Percentiles rank a stretch among this genome's conserved stretches.
phyloP scores from a whole-genome alignment of 2,329 filamentous ascomycete species.

The Arachnopeziza araneosa region DNA sequence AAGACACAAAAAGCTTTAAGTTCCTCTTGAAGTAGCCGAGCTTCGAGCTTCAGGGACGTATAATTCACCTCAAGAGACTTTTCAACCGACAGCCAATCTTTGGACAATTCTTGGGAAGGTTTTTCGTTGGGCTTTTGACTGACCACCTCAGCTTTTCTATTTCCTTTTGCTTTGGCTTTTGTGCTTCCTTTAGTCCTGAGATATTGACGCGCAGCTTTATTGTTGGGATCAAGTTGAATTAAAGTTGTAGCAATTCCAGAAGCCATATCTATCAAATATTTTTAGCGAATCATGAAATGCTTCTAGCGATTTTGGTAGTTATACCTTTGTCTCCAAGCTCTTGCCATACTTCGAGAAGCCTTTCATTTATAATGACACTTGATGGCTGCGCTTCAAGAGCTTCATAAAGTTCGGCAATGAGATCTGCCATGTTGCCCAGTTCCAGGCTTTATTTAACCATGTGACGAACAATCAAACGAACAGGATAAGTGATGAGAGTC shows the following conservation, averaged over 20 bases:
- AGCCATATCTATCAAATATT: neutral
- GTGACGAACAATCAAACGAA: too few species aligned
- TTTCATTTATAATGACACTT: constrained; percentile 3
- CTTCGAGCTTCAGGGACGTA: constrained; percentile 1
- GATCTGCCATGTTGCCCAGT: neutral
- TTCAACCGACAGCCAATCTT: neutral
- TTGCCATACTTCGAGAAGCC: constrained; percentile 1
- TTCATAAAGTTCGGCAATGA: constrained; percentile 1
- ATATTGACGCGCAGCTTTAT: neutral
- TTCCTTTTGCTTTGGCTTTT: too few species aligned
- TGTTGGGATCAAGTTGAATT: constrained; percentile 1
- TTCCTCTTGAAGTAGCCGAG: constrained; percentile 4
- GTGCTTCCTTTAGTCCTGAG: neutral
- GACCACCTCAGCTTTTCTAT: too few species aligned
- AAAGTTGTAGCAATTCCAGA: neutral
- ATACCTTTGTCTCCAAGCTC: constrained; percentile 5
- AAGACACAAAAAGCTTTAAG: neutral
- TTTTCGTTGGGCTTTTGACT: neutral
- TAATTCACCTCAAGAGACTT: constrained; percentile 1
- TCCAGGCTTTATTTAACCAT: too few species aligned
- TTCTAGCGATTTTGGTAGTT: neutral
- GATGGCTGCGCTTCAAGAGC: constrained; percentile 1
- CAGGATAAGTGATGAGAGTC: too few species aligned
- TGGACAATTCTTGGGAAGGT: neutral
- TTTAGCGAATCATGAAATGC: neutral